Evolutionary conservation across 2,329 filamentous ascomycete genomes (phyloP).

Genomic region (Thielaviopsis populi): DNA sequence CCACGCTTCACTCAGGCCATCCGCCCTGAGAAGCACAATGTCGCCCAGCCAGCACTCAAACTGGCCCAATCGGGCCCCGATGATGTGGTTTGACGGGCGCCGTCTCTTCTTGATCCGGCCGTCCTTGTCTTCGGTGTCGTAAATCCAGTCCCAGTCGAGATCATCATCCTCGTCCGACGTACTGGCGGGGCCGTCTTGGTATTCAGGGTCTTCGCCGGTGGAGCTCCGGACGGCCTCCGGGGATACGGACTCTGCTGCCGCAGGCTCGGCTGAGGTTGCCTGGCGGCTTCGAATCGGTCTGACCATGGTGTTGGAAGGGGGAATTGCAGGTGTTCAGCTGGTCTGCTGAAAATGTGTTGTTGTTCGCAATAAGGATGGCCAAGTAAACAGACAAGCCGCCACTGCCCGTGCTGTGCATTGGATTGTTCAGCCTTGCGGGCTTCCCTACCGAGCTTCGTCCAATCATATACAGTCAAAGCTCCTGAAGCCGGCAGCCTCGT

Average conservation of each 20-base stretch:
- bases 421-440: not conserved
- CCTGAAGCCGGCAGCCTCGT: not conserved
- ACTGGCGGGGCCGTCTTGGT: not conserved
- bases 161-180: conserved; percentile 12
- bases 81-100: conserved; percentile 37
- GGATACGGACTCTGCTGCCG: not conserved
- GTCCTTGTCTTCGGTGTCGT: conserved; percentile 15
- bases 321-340: not conserved
- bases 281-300: conserved; percentile 15
- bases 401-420: not conserved
- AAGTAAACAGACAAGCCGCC: not conserved
- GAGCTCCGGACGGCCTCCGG: not conserved
- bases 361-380: too few relatives aligned
- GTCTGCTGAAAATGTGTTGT: too few relatives aligned
- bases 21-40: conserved; percentile 71
- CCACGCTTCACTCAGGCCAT: conserved; percentile 78
- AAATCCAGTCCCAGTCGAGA: conserved; percentile 17
- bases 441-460: not conserved
- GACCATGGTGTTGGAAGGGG: conserved; percentile 1
- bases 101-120: conserved; percentile 25
- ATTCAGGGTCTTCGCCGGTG: not conserved
- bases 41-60: conserved; percentile 77
- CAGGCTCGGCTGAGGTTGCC: not conserved
- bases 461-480: not conserved
- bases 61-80: conserved; percentile 67